Conservation (phyloP, 306 rosid species). For the Glycine soja region DNA sequence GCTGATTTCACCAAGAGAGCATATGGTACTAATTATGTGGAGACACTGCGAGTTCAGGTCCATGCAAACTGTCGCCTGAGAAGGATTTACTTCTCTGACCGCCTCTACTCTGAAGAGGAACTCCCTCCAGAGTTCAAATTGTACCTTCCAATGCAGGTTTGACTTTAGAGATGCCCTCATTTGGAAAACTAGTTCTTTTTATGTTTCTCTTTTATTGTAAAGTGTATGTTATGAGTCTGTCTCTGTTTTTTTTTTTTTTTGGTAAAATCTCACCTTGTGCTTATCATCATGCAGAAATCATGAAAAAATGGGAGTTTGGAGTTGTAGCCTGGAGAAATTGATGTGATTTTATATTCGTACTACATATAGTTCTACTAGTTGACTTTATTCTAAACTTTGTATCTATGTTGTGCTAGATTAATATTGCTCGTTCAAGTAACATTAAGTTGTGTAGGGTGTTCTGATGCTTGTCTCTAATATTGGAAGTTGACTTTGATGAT, state of each 20-base stretch:
- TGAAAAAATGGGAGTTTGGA: slow-evolving; percentile 39
- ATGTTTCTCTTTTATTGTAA: background rate
- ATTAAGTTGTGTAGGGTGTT: slow-evolving; percentile 11
- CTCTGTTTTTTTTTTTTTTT: too few species aligned
- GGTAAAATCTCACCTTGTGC: background rate
- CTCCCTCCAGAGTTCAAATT: slow-evolving; percentile 91
- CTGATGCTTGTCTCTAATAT: slow-evolving; percentile 21
- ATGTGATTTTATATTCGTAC: background rate
- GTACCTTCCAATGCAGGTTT: slow-evolving; percentile 91
- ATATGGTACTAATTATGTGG: slow-evolving; percentile 95
- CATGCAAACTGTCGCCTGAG: slow-evolving; percentile 96
- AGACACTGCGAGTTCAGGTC: slow-evolving; percentile 95
- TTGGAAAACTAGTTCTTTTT: background rate
- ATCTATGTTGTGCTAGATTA: background rate
- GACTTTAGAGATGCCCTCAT: slow-evolving; percentile 12
- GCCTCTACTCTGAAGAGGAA: slow-evolving; percentile 94
- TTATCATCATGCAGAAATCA: slow-evolving; percentile 52
- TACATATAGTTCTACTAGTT: background rate
- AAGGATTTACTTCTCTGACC: slow-evolving; percentile 93
- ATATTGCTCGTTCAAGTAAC: slow-evolving; percentile 9
- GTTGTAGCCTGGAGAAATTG: background rate
- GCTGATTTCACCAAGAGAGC: slow-evolving; percentile 90
- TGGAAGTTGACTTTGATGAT: slow-evolving; percentile 12
- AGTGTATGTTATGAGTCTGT: background rate
- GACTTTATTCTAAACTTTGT: slow-evolving; percentile 5